Base-by-base conservation (phyloP, 192 early-diverging fungal species). In the Mortierella claussenii region DNA sequence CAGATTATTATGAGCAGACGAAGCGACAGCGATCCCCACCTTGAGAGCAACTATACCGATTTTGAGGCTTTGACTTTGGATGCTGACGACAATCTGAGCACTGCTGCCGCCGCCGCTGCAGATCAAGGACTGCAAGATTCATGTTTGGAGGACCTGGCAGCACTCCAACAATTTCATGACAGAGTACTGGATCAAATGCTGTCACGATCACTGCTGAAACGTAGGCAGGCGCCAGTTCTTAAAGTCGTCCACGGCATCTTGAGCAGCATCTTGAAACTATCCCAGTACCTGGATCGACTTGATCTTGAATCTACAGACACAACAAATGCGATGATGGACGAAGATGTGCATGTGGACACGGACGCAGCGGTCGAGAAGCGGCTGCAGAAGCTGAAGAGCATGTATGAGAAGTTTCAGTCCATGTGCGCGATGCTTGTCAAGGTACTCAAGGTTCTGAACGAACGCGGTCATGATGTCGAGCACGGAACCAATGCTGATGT, bases 121-220 rank as follows among this genome's bases (percentile, higher is more conserved):
- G 58, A 61, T n/a, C 34, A 54, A 17, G 42, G 58, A n/a, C 34
- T 21, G 11, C 15, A 32, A 11, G 49, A 50, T 23, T 10, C 37
- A 7, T 49, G 37, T 32, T 23, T 64, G 28, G 47, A 40, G 15
- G 71, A 85, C 34, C 44, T 85, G 37, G 56, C 68, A 33, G 65
- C 81, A 17, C 48, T 85, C 42, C 59, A 69, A 4, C 56, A 66
- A 9, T 85, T 79, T 47, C 83, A 87, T 23, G 79, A 87, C 6
- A 60, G 79, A 15, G 42, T 85, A 26, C 47, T 85, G n/a, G 79
- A 87, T 48, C 74, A 65, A 18, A 78, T 87, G 60, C 40, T 85
- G 10, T 54, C 67, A 24, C 80, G 81, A 48, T 85, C 83, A 13
- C 56, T 87, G 8, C 45, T 85, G 21, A 82, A 83, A 53, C 54